Evolutionary conservation across 106 monocot genomes (phyloP).

Genomic region (Allium cepa): DNA sequence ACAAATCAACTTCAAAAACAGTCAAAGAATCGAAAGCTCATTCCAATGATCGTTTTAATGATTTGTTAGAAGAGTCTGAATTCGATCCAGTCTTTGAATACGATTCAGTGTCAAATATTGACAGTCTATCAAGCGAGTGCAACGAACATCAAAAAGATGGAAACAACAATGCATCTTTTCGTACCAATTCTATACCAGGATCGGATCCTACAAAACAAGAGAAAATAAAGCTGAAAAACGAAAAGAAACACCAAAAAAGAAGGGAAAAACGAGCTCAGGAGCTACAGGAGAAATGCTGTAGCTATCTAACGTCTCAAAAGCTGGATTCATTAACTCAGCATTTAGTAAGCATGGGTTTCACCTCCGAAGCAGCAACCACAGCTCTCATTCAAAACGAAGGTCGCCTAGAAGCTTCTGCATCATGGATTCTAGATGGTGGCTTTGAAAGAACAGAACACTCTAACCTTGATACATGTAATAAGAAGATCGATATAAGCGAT

Average conservation of each 20-base stretch:
- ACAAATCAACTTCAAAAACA: background rate
- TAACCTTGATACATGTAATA: conserved; percentile 18
- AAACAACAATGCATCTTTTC: conserved; percentile 1
- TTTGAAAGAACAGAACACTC: conserved; percentile 22
- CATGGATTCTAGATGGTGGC: conserved; percentile 52
- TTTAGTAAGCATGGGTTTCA: conserved; percentile 79
- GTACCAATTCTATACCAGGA: conserved; percentile 43
- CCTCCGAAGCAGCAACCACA: conserved; percentile 48
- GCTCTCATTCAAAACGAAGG: conserved; percentile 80
- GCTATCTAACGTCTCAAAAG: conserved; percentile 70
- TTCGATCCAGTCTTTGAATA: conserved; percentile 29
- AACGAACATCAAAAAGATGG: conserved; percentile 61
- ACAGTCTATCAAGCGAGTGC: conserved; percentile 62
- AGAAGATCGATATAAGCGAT: conserved; percentile 69
- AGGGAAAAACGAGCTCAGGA: conserved; percentile 72
- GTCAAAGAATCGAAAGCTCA: background rate
- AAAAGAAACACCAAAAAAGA: conserved; percentile 84
- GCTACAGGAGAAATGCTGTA: conserved; percentile 56
- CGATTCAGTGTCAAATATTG: conserved; percentile 69
- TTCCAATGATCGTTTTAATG: background rate
- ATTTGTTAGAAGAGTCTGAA: background rate
- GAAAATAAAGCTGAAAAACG: conserved; percentile 84
- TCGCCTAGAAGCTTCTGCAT: conserved; percentile 52
- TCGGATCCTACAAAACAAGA: conserved; percentile 74
- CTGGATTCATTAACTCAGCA: conserved; percentile 58